Percentiles rank a stretch among this genome's conserved stretches.
Conservation (phyloP, 2,329 filamentous ascomycete genomes). For the Xylaria sp. region DNA sequence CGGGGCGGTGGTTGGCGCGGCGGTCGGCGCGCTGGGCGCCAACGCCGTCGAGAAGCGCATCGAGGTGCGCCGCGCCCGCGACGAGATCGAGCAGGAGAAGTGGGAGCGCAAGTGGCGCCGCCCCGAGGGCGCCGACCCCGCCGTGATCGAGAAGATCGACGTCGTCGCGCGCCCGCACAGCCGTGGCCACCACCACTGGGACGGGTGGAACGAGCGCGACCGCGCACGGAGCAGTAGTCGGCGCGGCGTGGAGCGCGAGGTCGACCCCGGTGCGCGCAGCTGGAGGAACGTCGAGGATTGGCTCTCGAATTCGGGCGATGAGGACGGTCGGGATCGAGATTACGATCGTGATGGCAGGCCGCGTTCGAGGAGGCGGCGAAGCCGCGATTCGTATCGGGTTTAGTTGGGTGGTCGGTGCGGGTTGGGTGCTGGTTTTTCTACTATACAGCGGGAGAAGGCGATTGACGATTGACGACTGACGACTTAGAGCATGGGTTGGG, state of each 20-base stretch:
- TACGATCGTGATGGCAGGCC: background rate
- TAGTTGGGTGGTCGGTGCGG: background rate
- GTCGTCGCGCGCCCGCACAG: conserved; percentile 33
- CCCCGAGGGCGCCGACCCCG: conserved; percentile 16
- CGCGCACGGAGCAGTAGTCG: conserved; percentile 12
- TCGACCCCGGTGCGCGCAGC: conserved; percentile 40
- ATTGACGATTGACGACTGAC: background rate
- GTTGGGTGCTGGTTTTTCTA: background rate
- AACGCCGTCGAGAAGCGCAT: conserved; percentile 46
- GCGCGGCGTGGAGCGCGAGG: conserved; percentile 36
- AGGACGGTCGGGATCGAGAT: background rate
- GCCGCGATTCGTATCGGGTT: conserved; percentile 30
- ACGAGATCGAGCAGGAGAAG: conserved; percentile 33
- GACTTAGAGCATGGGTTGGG: background rate
- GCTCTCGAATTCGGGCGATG: conserved; percentile 36
- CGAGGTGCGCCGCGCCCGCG: conserved; percentile 38
- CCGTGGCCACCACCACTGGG: background rate
- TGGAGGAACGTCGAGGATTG: conserved; percentile 45
- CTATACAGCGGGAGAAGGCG: background rate
- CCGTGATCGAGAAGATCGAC: conserved; percentile 31
- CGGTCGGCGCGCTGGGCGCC: conserved; percentile 60
- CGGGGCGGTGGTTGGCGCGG: conserved; percentile 59
- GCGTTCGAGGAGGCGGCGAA: conserved; percentile 21
- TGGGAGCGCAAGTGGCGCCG: conserved; percentile 36
- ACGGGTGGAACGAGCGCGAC: conserved; percentile 17